Conservation (phyloP, 495 filamentous ascomycete species). For the Parathielavia hyrcaniae region DNA sequence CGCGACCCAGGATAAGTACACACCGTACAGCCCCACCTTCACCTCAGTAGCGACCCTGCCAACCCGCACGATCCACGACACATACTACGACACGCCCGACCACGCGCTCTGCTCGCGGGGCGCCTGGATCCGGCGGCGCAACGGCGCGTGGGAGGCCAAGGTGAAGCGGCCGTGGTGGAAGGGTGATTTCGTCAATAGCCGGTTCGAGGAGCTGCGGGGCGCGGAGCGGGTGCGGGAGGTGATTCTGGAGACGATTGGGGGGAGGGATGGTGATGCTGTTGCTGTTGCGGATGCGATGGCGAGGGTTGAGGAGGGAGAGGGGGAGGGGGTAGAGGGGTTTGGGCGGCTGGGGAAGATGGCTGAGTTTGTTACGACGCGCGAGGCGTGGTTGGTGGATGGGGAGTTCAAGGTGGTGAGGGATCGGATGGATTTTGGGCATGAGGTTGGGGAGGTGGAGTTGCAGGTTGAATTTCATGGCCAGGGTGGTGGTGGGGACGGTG, state of each 20-base stretch:
- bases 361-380: constrained; percentile 29
- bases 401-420: constrained; percentile 35
- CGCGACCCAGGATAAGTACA: too few relatives aligned
- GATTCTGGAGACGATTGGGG: constrained; percentile 7
- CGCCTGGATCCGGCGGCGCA: constrained; percentile 30
- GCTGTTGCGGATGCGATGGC: too few relatives aligned
- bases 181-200: constrained; percentile 26
- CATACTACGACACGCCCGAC: constrained; percentile 31
- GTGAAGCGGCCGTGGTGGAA: constrained; percentile 9
- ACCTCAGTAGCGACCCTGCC: constrained; percentile 19
- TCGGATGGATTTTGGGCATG: constrained; percentile 34
- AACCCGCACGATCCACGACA: constrained; percentile 26
- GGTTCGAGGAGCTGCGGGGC: constrained; percentile 29
- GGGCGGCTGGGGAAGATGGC: constrained; percentile 26
- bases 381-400: constrained; percentile 31
- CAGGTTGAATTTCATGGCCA: constrained; percentile 4
- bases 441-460: constrained; percentile 39
- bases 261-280: too few relatives aligned
- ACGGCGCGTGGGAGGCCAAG: constrained; percentile 33
- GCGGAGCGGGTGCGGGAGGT: constrained; percentile 5
- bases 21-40: constrained; percentile 15
- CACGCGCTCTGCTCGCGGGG: constrained; percentile 23
- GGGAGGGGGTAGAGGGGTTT: constrained; percentile 17
- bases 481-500: constrained; percentile 11
- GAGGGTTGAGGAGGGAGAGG: neutral